These are phyloP conservation scores for Zymoseptoria crescenta DNA, from an alignment of 2,329 filamentous ascomycete genomes.

Conservation along the genomic window DNA sequence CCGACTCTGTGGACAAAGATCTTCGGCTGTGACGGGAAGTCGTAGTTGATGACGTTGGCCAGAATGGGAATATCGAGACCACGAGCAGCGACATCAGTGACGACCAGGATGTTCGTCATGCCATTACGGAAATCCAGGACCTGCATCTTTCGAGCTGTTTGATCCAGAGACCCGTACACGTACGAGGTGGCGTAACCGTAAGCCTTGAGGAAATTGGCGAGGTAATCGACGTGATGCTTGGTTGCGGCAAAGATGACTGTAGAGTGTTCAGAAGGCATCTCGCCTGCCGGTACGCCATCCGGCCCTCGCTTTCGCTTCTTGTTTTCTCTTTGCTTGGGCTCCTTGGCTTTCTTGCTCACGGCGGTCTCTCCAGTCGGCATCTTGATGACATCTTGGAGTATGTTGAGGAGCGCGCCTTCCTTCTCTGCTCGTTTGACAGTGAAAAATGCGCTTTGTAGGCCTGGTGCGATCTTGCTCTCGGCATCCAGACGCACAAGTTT, in stretches of 20 bases:
- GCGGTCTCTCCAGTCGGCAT: conserved; percentile 65
- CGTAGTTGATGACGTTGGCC: conserved; percentile 97
- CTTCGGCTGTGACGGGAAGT: conserved; percentile 94
- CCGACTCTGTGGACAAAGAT: conserved; percentile 95
- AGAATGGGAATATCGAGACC: conserved; percentile 96
- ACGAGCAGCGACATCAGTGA: conserved; percentile 91
- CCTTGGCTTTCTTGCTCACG: conserved; percentile 38
- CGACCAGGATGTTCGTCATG: conserved; percentile 80
- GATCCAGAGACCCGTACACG: conserved; percentile 89
- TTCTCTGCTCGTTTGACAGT: conserved; percentile 87
- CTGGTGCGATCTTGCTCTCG: conserved; percentile 91
- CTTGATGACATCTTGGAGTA: conserved; percentile 86
- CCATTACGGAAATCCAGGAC: conserved; percentile 84
- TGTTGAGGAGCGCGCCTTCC: conserved; percentile 81
- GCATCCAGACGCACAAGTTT: conserved; percentile 83
- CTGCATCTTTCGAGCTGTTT: conserved; percentile 84
- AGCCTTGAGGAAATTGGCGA: conserved; percentile 68
- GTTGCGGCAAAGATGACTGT: conserved; percentile 93
- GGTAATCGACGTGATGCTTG: conserved; percentile 95
- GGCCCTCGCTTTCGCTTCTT: conserved; percentile 67
- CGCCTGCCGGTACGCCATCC: conserved; percentile 46
- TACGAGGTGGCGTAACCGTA: conserved; percentile 87
- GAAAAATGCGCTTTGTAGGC: conserved; percentile 93
- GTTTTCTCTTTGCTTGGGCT: conserved; percentile 39
- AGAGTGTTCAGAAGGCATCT: conserved; percentile 77